phyloP scores from a whole-genome alignment of 2,329 filamentous ascomycete genomes.

The Fonsecaea nubica region DNA sequence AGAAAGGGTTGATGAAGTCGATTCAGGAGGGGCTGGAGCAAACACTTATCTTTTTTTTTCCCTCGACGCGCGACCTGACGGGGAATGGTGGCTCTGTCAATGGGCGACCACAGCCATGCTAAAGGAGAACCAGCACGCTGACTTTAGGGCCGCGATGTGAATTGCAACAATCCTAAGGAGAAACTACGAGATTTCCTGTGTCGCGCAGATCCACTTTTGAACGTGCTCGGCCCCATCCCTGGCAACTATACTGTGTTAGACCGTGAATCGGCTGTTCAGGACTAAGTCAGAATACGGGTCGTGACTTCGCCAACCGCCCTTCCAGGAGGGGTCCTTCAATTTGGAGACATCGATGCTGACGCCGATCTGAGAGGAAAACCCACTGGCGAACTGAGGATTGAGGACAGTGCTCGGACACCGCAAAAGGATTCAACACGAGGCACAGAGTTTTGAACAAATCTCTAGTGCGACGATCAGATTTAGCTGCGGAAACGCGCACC shows the following conservation, averaged over 20 bases:
- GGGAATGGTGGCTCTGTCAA: background rate
- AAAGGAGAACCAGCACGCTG: slow-evolving; percentile 3
- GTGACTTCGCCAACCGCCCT: background rate
- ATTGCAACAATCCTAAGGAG: slow-evolving; percentile 4
- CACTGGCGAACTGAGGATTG: background rate
- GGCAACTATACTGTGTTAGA: slow-evolving; percentile 2
- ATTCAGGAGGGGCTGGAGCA: slow-evolving; percentile 12
- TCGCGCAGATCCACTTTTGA: slow-evolving; percentile 5
- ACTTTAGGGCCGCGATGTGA: background rate
- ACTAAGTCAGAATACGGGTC: background rate
- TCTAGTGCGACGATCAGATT: slow-evolving; percentile 1
- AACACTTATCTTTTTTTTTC: slow-evolving; percentile 16
- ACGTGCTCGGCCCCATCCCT: background rate
- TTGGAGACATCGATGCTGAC: background rate
- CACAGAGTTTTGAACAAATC: background rate
- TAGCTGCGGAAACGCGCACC: background rate
- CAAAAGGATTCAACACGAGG: background rate
- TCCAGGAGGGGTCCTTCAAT: background rate
- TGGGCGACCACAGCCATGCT: background rate
- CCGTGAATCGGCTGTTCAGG: background rate
- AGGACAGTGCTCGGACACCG: background rate
- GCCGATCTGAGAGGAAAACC: background rate
- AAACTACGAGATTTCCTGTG: slow-evolving; percentile 7
- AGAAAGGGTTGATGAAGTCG: slow-evolving; percentile 9
- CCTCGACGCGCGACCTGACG: slow-evolving; percentile 12